These are phyloP conservation scores for Raffaelea arxii DNA, from an alignment of 2,329 filamentous ascomycete species.

Conservation along the genomic window DNA sequence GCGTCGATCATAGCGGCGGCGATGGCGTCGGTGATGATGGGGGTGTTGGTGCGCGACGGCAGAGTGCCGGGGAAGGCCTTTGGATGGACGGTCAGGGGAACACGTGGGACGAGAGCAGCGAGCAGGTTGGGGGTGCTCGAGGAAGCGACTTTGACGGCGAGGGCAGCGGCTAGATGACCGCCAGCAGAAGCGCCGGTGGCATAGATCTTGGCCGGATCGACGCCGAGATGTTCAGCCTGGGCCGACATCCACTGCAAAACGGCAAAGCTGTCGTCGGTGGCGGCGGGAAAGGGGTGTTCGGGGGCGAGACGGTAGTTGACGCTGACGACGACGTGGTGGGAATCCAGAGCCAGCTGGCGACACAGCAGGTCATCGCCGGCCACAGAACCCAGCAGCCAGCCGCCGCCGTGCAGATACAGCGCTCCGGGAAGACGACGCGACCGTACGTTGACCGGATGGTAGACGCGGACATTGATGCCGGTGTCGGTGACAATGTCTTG, in stretches of 20 bases:
- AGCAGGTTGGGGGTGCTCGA: background rate
- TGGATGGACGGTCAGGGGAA: background rate
- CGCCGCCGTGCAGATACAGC: conserved; percentile 48
- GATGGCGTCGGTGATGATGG: background rate
- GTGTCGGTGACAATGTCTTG: background rate
- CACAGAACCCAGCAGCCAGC: conserved; percentile 48
- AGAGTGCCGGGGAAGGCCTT: background rate
- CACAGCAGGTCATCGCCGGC: conserved; percentile 24
- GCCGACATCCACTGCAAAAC: background rate
- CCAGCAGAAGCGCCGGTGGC: background rate
- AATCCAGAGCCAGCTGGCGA: background rate
- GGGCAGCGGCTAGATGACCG: background rate
- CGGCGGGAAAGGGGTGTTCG: conserved; percentile 9
- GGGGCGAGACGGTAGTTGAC: conserved; percentile 19
- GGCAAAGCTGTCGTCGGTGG: conserved; percentile 1
- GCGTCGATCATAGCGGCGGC: background rate
- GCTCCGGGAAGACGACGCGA: background rate
- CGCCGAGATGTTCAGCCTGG: background rate
- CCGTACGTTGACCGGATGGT: background rate
- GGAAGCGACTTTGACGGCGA: background rate
- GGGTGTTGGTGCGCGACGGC: background rate
- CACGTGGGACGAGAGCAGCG: background rate
- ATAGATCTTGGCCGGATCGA: background rate
- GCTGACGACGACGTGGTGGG: conserved; percentile 13
- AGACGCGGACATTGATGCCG: background rate